Evolutionary conservation across 768 basidiomycete genomes (phyloP), one percentile per base, ranked within the genome.

Genomic region (Termitomyces eurrhizus): DNA sequence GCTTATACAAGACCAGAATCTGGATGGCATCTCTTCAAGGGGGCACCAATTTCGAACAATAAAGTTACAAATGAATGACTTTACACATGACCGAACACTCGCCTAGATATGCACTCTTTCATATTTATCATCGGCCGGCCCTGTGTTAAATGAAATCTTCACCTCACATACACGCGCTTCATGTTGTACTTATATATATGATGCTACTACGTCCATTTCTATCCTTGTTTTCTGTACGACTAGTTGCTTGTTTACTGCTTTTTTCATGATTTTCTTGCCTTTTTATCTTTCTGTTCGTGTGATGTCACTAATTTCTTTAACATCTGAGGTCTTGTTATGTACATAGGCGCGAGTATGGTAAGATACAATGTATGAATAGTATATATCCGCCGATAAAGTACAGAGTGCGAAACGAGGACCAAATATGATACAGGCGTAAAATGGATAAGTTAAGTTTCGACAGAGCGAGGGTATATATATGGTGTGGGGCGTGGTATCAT

Each of bases 21-120:
- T 97, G 93, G 94, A 93, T 94, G 92, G 90, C 93, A 35, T 92
- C 91, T 33, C 80, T 91, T 49, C 85, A 86, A 65, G 88, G 81
- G 18, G 74, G 74, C 35, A 69, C 68, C 29, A 74, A 71, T 37
- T 78, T 68, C 57, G 79, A 80, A 58, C 76, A 79, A 64, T 73
- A 62, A 67, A 42, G 29, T 39, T 45, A 14, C 26, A 18, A 29
- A 41, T 24, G 33, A 45, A 56, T 37, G 32, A 53, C 44, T 50
- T 14, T 48, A 63, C 52, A 54, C 61, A 60, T 50, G 57, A 51
- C 35, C 39, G 33, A 54, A 7, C 45, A 50, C 52, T 39, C 32
- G 36, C 35, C 32, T 61, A 57, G 62, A 64, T 67, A 62, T 64
- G 60, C 62, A 44, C 48, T 36, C 50, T n/a, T 48, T 52, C 36